phyloP scores from a whole-genome alignment of 164 flowering plant genomes.

The Echeveria elegans region DNA sequence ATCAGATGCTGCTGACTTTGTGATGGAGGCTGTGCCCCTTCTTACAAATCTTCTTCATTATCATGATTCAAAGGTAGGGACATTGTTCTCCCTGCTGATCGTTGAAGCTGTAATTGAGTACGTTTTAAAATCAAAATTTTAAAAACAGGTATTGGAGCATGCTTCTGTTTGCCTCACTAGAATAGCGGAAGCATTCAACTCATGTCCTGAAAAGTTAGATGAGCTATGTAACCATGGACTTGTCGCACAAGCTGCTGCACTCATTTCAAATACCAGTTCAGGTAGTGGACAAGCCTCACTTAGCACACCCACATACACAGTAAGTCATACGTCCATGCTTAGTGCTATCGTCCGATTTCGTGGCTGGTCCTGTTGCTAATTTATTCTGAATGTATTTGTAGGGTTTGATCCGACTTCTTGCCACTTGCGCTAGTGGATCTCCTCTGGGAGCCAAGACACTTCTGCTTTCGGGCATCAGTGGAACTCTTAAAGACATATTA shows the following conservation, averaged over 20 bases:
- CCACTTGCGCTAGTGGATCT: constrained; percentile 94
- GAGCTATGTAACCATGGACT: constrained; percentile 93
- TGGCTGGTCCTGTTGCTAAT: background rate
- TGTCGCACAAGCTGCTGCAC: constrained; percentile 84
- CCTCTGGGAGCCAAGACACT: constrained; percentile 79
- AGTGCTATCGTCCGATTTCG: background rate
- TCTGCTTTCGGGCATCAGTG: constrained; percentile 92
- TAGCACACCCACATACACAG: constrained; percentile 90
- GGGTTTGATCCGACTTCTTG: constrained; percentile 93
- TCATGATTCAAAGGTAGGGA: constrained; percentile 81
- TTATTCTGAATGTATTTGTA: constrained; percentile 21
- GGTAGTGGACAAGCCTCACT: constrained; percentile 97
- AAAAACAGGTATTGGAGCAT: constrained; percentile 78
- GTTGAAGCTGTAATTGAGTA: background rate
- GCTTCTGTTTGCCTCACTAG: constrained; percentile 96
- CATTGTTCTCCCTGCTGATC: background rate
- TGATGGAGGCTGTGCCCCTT: constrained; percentile 96
- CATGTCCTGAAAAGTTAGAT: constrained; percentile 83
- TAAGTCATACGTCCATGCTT: constrained; percentile 16
- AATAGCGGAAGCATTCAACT: constrained; percentile 94
- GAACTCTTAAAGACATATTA: constrained; percentile 87
- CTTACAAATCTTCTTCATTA: constrained; percentile 92
- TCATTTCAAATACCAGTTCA: constrained; percentile 73
- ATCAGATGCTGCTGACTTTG: constrained; percentile 98
- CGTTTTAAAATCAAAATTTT: background rate